A percentile compares a stretch with the other conserved stretches of the same genome.
These are phyloP conservation scores for Colletotrichum melonis DNA, from an alignment of 2,329 filamentous ascomycete species.

Conservation along the genomic window DNA sequence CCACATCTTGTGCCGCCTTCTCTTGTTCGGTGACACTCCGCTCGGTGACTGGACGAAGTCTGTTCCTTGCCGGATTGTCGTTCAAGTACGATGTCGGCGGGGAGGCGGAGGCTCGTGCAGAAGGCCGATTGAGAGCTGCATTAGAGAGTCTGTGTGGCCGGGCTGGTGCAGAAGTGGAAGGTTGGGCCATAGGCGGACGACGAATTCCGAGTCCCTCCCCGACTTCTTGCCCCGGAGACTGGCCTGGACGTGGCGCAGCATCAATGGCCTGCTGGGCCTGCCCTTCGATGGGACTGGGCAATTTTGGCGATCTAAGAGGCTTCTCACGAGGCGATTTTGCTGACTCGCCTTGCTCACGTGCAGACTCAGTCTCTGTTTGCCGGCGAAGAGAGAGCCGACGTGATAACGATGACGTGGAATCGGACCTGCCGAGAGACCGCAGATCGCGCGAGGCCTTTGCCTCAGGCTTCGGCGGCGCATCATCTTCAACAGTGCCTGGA, in stretches of 20 bases:
- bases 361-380: slow-evolving; percentile 51
- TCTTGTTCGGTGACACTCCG: slow-evolving; percentile 68
- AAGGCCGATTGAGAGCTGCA: slow-evolving; percentile 48
- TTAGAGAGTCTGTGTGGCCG: slow-evolving; percentile 56
- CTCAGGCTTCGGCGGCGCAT: slow-evolving; percentile 61
- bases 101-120: slow-evolving; percentile 47
- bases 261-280: slow-evolving; percentile 45
- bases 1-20: slow-evolving; percentile 84
- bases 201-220: slow-evolving; percentile 65
- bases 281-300: slow-evolving; percentile 44
- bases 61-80: slow-evolving; percentile 46
- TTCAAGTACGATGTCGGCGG: slow-evolving; percentile 48
- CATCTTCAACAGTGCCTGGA: slow-evolving; percentile 83
- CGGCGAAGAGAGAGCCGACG: slow-evolving; percentile 54
- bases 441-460: slow-evolving; percentile 48
- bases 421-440: slow-evolving; percentile 40
- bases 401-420: slow-evolving; percentile 43
- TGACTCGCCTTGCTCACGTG: slow-evolving; percentile 46
- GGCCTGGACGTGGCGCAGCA: slow-evolving; percentile 45
- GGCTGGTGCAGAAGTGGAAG: slow-evolving; percentile 61
- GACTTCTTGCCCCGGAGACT: slow-evolving; percentile 58
- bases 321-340: slow-evolving; percentile 56
- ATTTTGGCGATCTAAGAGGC: slow-evolving; percentile 54
- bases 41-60: slow-evolving; percentile 40
- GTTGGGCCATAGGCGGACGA: slow-evolving; percentile 57